Evolutionary conservation across 768 basidiomycete genomes (phyloP).

Genomic region (Boletus reticuloceps): DNA sequence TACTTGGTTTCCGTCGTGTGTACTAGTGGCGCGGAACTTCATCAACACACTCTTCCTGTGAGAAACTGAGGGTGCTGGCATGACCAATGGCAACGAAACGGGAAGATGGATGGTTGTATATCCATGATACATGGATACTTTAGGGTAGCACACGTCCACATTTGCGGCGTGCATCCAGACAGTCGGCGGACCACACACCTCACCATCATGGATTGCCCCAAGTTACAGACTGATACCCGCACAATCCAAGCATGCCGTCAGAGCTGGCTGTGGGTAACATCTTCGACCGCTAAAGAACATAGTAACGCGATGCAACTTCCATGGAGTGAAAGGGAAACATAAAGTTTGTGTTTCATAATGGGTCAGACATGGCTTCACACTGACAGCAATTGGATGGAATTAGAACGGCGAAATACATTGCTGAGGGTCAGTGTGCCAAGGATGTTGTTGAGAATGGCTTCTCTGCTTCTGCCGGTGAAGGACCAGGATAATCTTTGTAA

Average conservation of each 20-base stretch:
- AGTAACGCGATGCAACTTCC: too few relatives aligned
- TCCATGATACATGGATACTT: too few relatives aligned
- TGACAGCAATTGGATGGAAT: too few relatives aligned
- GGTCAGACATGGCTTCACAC: neutral
- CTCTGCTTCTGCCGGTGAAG: neutral
- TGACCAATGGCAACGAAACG: neutral
- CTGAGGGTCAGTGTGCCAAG: too few relatives aligned
- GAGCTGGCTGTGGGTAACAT: neutral
- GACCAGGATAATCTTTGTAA: neutral
- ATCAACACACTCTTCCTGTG: neutral
- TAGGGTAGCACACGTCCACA: neutral
- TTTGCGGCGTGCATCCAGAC: neutral
- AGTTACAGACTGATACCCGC: neutral
- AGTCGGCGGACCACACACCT: neutral
- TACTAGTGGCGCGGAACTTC: too few relatives aligned
- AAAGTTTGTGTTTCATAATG: neutral
- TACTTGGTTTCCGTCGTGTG: too few relatives aligned
- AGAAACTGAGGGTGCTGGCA: neutral
- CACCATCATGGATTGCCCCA: too few relatives aligned
- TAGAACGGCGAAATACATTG: neutral
- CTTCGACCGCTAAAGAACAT: too few relatives aligned
- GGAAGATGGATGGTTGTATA: neutral
- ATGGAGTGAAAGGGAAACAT: neutral
- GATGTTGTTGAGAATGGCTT: too few relatives aligned
- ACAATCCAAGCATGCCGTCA: slow-evolving; percentile 9